Evolutionary conservation across 1,139 yeast genomes (phyloP), one percentile per base, ranked within the genome.

Genomic region (Nadsonia commutata): DNA sequence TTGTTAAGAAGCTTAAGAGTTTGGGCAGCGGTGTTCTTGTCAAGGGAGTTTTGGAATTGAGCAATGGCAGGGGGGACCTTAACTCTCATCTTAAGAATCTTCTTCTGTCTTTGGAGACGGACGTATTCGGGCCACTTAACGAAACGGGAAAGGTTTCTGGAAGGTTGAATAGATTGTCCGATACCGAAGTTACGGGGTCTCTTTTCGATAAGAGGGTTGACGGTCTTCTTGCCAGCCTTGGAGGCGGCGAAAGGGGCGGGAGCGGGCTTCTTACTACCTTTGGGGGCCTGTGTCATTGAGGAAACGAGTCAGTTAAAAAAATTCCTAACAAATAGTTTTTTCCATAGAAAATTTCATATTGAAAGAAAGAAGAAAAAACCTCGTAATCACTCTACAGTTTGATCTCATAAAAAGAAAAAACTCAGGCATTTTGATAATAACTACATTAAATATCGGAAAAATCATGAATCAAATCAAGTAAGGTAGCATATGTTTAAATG

Each of bases 51-150:
- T 65, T 84, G 84, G 80, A 88, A 90, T 74, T 90, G 97, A 56
- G 97, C 76, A 65, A 88, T 80, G 55, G 97, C 82, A 63, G 98
- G 98, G 57, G 98, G 98, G 64, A 88, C 97, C 81, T 88, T 88
- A 66, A 88, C 79, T 80, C 98, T 86, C 70, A 86, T 68, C 60
- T 81, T 74, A 68, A 88, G 77, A 64, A 88, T 82, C 77, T 88
- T 88, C 83, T 80, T 88, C 76, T 90, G 97, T 78, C 97, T 85
- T 74, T 84, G 94, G 58, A 82, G 75, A 75, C 94, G 85, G 59
- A 88, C 94, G 69, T 86, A 86, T 71, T 81, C 93, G 67, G 97
- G 97, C 96, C 97, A 88, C 72, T 82, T 88, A 65, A 88, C 96
- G 68, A 82, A 86, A 72, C 96, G 84, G 54, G 93, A 72, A 64